Conservation (phyloP, 139 green algal species). For the Pycnococcus provasolii region DNA sequence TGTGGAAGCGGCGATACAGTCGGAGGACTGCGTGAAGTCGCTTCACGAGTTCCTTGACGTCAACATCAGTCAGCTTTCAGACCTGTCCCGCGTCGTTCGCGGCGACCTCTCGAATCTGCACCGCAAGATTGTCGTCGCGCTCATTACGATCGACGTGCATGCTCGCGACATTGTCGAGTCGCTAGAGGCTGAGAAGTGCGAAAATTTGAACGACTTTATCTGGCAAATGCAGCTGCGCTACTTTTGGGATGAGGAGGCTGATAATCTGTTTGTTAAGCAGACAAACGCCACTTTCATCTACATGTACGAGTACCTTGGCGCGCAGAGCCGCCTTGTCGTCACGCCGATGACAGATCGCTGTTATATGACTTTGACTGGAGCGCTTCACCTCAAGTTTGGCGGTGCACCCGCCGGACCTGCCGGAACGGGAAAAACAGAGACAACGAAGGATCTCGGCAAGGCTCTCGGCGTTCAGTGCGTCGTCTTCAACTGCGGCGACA, state of each 20-base stretch:
- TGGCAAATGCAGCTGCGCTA: constrained; percentile 32
- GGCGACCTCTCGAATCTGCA: constrained; percentile 9
- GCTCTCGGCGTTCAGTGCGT: constrained; percentile 34
- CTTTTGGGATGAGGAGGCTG: constrained; percentile 28
- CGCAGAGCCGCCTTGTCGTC: constrained; percentile 19
- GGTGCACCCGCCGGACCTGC: constrained; percentile 18
- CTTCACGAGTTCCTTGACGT: constrained; percentile 11
- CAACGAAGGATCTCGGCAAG: constrained; percentile 40
- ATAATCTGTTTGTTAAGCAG: not conserved
- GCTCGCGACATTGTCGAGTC: constrained; percentile 29
- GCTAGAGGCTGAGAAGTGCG: constrained; percentile 11
- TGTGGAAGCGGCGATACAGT: constrained; percentile 46
- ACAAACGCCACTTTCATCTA: constrained; percentile 18
- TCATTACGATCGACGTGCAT: constrained; percentile 40
- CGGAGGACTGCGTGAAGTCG: constrained; percentile 8
- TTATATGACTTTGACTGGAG: constrained; percentile 27
- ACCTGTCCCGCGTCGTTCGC: constrained; percentile 13
- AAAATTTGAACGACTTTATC: constrained; percentile 23
- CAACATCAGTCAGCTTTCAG: constrained; percentile 4
- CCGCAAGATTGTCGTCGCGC: constrained; percentile 17
- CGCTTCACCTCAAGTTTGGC: constrained; percentile 22
- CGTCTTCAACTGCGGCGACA: constrained; percentile 54
- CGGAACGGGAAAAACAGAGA: constrained; percentile 62
- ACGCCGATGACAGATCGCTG: constrained; percentile 26
- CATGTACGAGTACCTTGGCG: constrained; percentile 25